Evolutionary conservation across 1,139 yeast genomes (phyloP), one percentile per base, ranked within the genome.

Genomic region (Yamadazyma songkhlaensis): DNA sequence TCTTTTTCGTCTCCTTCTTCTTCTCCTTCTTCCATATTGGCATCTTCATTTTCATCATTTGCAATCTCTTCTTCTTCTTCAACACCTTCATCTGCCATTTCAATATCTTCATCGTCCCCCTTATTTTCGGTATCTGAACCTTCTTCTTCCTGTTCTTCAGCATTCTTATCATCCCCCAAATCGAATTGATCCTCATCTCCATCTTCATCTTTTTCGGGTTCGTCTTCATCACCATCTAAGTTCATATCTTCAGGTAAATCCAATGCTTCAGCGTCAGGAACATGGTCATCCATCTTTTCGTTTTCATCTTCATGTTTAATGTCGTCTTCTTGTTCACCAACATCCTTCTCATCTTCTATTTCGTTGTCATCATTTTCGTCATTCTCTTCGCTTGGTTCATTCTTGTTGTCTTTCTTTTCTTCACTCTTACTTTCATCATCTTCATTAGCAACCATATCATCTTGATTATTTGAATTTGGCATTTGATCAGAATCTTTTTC

Each of bases 161-260:
- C 66, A 10, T 79, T 77, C 37, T 84, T 92, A 40, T 84, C 59
- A 42, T 82, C 56, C 45, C 54, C 60, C 6, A 66, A 65, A 15
- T 63, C 65, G 6, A 56, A 25, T 41, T 64, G 67, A 21, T 63
- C 60, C 20, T 46, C 46, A 1, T 47, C 49, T 6, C 51, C 66
- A n/a, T 54, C 61, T 6, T 60, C 72, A 1, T 62, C 69, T 1
- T 61, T 72, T 1, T 62, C 69, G 1, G 69, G 77, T 10, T 68
- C 76, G 2, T 70, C 78, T 17, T 75, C 81, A 30, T 72, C 85
- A 11, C 79, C 79, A 54, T 87, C 95, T 31, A 87, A 68, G 46
- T 87, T 79, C 70, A 90, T 77, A 47, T 89, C 95, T 30, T 90
- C 97, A 0, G 96, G 95, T 28, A 88, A 67, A 27, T 86, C 94